Evolutionary conservation across 352 stramenopile species (phyloP).

Genomic region (Blastocystis sp.): DNA sequence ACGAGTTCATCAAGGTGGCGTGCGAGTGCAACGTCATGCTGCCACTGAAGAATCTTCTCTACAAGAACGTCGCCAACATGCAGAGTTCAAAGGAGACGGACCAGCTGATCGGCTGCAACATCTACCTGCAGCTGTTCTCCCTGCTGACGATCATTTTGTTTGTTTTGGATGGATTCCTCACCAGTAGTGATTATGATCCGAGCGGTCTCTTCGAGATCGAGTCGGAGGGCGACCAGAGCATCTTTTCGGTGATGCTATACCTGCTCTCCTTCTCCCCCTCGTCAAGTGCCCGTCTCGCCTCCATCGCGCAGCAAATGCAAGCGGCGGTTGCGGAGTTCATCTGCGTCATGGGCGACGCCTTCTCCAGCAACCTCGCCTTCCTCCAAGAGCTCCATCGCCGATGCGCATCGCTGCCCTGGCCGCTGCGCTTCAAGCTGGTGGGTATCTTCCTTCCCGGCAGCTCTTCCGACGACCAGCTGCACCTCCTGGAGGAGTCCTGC

Average conservation of each 20-base stretch:
- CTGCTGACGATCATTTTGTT: conserved; percentile 38
- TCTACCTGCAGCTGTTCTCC: conserved; percentile 34
- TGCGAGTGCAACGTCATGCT: conserved; percentile 2
- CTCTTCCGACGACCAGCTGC: background rate
- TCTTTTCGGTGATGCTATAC: background rate
- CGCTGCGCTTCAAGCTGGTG: conserved; percentile 8
- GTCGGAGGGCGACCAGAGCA: background rate
- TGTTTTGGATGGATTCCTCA: background rate
- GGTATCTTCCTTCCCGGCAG: background rate
- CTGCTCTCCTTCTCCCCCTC: background rate
- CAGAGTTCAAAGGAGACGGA: background rate
- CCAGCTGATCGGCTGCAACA: conserved; percentile 26
- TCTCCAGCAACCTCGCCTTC: background rate
- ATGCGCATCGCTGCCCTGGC: background rate
- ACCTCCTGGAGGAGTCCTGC: background rate
- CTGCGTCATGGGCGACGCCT: background rate
- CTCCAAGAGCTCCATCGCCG: background rate
- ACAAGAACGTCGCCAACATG: background rate
- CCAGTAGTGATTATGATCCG: conserved; percentile 22
- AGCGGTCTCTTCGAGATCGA: conserved; percentile 16
- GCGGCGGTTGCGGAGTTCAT: conserved; percentile 5
- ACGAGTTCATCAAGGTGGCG: background rate
- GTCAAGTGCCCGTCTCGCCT: background rate
- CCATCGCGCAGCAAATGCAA: background rate
- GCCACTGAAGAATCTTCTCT: conserved; percentile 2